Conservation (phyloP, 1,284 basidiomycete species). For the Mycena sp. region DNA sequence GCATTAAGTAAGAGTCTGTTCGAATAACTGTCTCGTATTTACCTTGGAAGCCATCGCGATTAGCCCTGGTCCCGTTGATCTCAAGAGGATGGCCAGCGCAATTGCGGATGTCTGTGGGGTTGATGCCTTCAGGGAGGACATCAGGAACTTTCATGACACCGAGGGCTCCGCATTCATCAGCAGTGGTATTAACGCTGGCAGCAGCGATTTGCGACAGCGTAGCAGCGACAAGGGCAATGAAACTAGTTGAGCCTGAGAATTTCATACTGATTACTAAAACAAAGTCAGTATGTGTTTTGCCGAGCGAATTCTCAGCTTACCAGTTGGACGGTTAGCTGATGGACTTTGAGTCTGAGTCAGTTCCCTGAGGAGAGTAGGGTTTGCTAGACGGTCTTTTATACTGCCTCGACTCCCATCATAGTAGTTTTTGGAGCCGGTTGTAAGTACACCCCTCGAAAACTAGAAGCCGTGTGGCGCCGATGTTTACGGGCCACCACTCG, state of each 20-base stretch:
- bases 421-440: not conserved
- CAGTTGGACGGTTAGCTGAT: constrained; percentile 3
- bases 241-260: too few relatives aligned
- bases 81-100: too few relatives aligned
- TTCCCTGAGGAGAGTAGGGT: not conserved
- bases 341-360: constrained; percentile 3
- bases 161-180: too few relatives aligned
- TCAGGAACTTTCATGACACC: too few relatives aligned
- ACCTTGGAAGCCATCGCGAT: not conserved
- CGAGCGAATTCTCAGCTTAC: constrained; percentile 3
- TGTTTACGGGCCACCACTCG: not conserved
- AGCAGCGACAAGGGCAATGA: too few relatives aligned
- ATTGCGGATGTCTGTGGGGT: too few relatives aligned
- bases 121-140: too few relatives aligned
- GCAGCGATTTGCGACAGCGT: too few relatives aligned
- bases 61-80: too few relatives aligned
- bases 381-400: constrained; percentile 4
- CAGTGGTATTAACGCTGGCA: too few relatives aligned
- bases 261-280: too few relatives aligned
- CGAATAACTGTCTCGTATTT: not conserved
- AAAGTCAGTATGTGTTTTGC: constrained; percentile 3
- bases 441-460: not conserved
- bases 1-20: not conserved
- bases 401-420: not conserved
- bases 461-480: constrained; percentile 1